Conservation (phyloP, 148 eudicot species). For the Rhododendron williamsianum region DNA sequence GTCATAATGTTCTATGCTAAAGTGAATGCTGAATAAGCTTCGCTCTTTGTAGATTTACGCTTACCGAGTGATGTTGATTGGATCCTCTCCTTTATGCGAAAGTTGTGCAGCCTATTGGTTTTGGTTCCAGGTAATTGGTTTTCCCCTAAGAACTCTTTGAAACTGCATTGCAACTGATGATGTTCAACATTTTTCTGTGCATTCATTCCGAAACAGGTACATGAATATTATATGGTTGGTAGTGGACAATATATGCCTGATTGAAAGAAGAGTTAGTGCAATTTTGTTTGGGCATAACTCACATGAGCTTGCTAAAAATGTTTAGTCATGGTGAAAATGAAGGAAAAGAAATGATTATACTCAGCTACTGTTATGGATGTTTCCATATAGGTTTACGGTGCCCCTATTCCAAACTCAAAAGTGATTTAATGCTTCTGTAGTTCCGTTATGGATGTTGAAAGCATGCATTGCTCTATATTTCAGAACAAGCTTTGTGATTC, state of each 20-base stretch:
- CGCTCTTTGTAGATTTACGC: slow-evolving; percentile 26
- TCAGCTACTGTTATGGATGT: neutral
- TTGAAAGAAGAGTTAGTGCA: neutral
- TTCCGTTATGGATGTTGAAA: neutral
- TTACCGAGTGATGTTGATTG: slow-evolving; percentile 29
- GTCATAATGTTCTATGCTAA: neutral
- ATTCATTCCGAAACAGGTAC: neutral
- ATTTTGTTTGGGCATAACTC: neutral
- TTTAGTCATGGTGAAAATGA: neutral
- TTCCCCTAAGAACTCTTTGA: neutral
- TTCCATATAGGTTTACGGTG: neutral
- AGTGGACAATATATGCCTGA: neutral
- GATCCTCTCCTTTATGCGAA: slow-evolving; percentile 32
- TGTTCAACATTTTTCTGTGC: neutral
- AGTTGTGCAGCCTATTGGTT: slow-evolving; percentile 55
- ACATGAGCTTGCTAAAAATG: neutral
- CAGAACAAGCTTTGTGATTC: neutral
- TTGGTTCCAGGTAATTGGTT: slow-evolving; percentile 54
- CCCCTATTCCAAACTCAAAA: neutral
- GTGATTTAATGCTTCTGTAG: neutral
- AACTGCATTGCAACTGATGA: neutral
- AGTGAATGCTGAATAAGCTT: slow-evolving; percentile 17
- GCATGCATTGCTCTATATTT: neutral
- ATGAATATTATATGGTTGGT: neutral
- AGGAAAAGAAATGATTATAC: neutral